Evolutionary conservation across 2,329 filamentous ascomycete genomes (phyloP).

Genomic region (Aspergillus clavatus): DNA sequence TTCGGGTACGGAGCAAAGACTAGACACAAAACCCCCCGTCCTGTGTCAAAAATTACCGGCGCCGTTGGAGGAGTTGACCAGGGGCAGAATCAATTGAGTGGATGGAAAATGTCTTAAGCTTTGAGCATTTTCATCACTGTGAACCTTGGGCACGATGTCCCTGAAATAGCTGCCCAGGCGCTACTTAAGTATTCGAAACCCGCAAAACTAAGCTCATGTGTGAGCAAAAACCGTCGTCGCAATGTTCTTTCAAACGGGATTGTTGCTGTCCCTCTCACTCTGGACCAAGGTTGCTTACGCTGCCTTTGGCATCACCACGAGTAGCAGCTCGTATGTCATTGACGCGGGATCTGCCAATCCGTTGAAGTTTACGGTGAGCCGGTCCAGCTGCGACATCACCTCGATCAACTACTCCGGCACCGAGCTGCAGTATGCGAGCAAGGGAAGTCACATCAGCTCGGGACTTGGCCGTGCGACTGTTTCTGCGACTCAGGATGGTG

Average conservation of each 20-base stretch:
- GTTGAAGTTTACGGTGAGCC: constrained; percentile 49
- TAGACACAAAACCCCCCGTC: no score
- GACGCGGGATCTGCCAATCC: constrained; percentile 48
- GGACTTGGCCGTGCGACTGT: constrained; percentile 58
- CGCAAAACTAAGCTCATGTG: no score
- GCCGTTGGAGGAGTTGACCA: constrained; percentile 10
- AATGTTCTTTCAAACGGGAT: constrained; percentile 17
- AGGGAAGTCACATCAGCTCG: constrained; percentile 54
- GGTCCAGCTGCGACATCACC: constrained; percentile 58
- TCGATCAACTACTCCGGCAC: constrained; percentile 57
- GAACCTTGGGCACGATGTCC: background rate
- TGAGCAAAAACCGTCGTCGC: no score
- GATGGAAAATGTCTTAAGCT: background rate
- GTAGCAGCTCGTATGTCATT: constrained; percentile 36
- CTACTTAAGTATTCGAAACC: no score
- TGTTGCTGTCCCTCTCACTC: constrained; percentile 17
- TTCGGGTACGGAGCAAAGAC: no score
- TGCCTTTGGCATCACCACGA: constrained; percentile 26
- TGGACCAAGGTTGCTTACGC: constrained; percentile 20
- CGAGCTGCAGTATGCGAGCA: constrained; percentile 53
- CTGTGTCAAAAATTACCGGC: no score
- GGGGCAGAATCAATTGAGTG: background rate
- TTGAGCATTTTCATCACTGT: background rate
- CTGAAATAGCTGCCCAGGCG: no score
- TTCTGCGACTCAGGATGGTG: constrained; percentile 40